Evolutionary conservation across 805 yeast genomes (phyloP), one percentile per base, ranked within the genome.

Genomic region (Saccharomycodes ludwigii): DNA sequence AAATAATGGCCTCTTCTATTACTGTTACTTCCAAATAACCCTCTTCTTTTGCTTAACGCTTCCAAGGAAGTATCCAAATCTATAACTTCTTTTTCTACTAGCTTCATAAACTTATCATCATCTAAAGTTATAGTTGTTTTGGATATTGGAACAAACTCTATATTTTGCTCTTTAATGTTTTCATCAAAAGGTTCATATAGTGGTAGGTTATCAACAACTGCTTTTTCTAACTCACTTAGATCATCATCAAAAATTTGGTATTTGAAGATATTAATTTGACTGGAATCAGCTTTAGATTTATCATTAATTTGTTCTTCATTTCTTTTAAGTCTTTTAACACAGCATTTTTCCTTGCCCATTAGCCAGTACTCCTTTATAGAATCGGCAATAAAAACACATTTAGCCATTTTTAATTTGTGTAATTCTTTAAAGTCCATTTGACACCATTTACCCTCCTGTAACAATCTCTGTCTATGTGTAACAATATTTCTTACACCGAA

Each of bases 391-490:
- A 65, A 61, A 8, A 71, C 66, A 48, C 91, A 79, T 33, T 77
- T 68, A 1, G 84, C 81, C 36, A 73, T 59, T 48, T 78, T 83
- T 48, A 66, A 71, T 47, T 81, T 77, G 13, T 73, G 50, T 22
- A 70, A 74, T 48, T 85, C 93, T 33, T 66, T 70, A 43, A 76
- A 74, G 46, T 85, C 95, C 2, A 69, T 63, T 5, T 84, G 71
- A 73, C 85, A 66, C 94, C 95, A 84, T 38, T 71, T 71, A 47
- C 74, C 80, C 51, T 91, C 98, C 16, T 72, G 71, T 4, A 91
- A 40, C 16, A 88, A 40, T 36, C 66, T 56, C 43, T 79, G 88
- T 83, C 93, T 73, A 40, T 81, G 86, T 3, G 73, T 59, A 19
- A 62, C 59, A n/a, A 48, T 49, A 10, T 59, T 51, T 17, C 42